phyloP scores from a whole-genome alignment of 176 grass and related monocot genomes.

The Dactylis glomerata region DNA sequence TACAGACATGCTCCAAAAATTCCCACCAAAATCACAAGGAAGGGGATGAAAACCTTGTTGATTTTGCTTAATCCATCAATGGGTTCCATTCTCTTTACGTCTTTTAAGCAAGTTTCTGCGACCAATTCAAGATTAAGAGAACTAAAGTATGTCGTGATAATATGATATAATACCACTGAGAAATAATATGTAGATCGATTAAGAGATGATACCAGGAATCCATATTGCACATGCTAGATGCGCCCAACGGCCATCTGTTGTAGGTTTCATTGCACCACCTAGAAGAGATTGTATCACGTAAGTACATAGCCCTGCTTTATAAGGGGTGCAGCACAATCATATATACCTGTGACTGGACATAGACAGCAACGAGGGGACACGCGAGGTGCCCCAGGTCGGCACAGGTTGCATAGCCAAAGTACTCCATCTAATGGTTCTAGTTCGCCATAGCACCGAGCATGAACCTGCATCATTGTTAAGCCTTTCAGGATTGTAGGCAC shows the following conservation, averaged over 20 bases:
- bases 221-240: conserved; percentile 97
- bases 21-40: conserved; percentile 16
- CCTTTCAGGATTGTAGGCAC: conserved; percentile 13
- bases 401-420: conserved; percentile 98
- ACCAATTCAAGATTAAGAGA: conserved; percentile 33
- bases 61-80: conserved; percentile 97
- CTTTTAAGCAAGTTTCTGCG: conserved; percentile 91
- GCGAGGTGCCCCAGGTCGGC: conserved; percentile 81
- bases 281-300: conserved; percentile 22
- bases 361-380: conserved; percentile 85
- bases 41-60: conserved; percentile 62
- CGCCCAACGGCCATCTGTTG: conserved; percentile 95
- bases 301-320: conserved; percentile 30
- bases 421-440: conserved; percentile 76
- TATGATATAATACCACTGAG: conserved; percentile 5
- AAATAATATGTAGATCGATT: background rate
- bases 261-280: conserved; percentile 99
- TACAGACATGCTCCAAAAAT: conserved; percentile 25
- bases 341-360: conserved; percentile 89
- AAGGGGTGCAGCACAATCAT: background rate
- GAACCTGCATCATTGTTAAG: conserved; percentile 62
- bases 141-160: conserved; percentile 23
- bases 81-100: conserved; percentile 98
- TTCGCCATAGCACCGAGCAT: conserved; percentile 98
- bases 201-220: conserved; percentile 82